Conservation (phyloP, 306 rosid genomes). For the Rosa chinensis region DNA sequence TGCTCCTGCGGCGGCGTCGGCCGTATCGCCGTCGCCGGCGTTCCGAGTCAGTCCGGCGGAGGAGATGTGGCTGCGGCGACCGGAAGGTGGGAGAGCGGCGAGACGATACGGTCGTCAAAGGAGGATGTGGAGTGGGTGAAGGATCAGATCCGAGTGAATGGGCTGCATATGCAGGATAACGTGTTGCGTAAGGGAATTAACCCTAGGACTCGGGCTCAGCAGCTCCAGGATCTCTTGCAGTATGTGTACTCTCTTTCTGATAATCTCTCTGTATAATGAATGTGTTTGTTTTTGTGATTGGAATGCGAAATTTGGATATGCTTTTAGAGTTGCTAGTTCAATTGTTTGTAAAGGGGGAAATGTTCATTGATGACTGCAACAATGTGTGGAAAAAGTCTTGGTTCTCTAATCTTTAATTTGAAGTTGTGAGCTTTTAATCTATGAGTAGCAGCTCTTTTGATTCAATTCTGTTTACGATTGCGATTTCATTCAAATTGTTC, state of each 20-base stretch:
- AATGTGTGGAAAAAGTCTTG: too few relatives aligned
- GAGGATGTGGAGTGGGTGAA: constrained; percentile 87
- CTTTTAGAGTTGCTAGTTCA: too few relatives aligned
- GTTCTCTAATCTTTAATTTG: background rate
- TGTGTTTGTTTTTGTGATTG: background rate
- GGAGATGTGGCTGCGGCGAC: constrained; percentile 5
- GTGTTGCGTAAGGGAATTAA: constrained; percentile 91
- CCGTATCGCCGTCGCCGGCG: background rate
- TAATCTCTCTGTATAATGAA: background rate
- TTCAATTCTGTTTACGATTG: background rate
- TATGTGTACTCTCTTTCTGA: constrained; percentile 24
- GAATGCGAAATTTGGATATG: background rate
- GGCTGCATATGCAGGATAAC: constrained; percentile 82
- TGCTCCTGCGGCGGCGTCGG: constrained; percentile 49
- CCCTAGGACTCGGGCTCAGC: constrained; percentile 79
- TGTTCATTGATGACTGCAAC: too few relatives aligned
- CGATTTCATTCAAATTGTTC: background rate
- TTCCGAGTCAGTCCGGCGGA: background rate
- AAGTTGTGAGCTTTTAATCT: background rate
- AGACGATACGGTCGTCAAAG: constrained; percentile 39
- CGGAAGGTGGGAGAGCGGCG: constrained; percentile 7
- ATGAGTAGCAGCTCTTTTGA: background rate
- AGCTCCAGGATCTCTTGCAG: constrained; percentile 80
- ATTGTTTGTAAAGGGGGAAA: too few relatives aligned
- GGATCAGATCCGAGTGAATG: constrained; percentile 72